Evolutionary conservation across 73 alveolate species (phyloP).

Genomic region (Stentor coeruleus): DNA sequence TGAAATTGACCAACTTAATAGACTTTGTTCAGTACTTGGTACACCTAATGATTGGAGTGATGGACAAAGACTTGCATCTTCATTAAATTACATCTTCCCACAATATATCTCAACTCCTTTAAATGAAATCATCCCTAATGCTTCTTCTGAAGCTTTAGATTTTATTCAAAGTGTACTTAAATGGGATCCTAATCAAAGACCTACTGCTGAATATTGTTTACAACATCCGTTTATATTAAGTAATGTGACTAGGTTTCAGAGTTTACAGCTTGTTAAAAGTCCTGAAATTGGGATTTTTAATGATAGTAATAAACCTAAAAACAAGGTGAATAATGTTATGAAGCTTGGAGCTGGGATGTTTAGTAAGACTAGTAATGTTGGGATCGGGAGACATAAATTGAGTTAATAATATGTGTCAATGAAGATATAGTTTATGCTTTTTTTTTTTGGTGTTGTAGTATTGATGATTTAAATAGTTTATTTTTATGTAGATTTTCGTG

Average conservation of each 20-base stretch:
- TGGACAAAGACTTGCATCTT: constrained; percentile 83
- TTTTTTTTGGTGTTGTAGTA: too few relatives aligned
- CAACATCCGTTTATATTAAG: constrained; percentile 57
- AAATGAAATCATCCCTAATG: constrained; percentile 65
- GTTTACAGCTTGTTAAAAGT: background rate
- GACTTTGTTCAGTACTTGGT: constrained; percentile 96
- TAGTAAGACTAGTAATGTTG: background rate
- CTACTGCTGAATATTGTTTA: constrained; percentile 40
- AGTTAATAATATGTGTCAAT: too few relatives aligned
- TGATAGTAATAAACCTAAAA: too few relatives aligned
- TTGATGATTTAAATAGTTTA: too few relatives aligned
- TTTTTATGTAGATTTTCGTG: too few relatives aligned
- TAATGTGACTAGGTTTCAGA: too few relatives aligned
- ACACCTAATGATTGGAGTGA: constrained; percentile 97
- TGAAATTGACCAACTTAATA: constrained; percentile 26
- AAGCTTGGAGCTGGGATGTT: background rate
- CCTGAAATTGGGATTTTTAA: background rate
- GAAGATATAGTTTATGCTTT: too few relatives aligned
- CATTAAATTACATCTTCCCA: constrained; percentile 76
- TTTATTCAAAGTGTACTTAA: constrained; percentile 72
- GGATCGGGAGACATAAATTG: background rate
- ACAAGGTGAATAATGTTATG: background rate
- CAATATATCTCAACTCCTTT: constrained; percentile 61
- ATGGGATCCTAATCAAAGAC: constrained; percentile 96
- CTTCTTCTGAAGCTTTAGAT: constrained; percentile 91